Evolutionary conservation across 257 asterid species (phyloP).

Genomic region (Nicotiana sylvestris): DNA sequence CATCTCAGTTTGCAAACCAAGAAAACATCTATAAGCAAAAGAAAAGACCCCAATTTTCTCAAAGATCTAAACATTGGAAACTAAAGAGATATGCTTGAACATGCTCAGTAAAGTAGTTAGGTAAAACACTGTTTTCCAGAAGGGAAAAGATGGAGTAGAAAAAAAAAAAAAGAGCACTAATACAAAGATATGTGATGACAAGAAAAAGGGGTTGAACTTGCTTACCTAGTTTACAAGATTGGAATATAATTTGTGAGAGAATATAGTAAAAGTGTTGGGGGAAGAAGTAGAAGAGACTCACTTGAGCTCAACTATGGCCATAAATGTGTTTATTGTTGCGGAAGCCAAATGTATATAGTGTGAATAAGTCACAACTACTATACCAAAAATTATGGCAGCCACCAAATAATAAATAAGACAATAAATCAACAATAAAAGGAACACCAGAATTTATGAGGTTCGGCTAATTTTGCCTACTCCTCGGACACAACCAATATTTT

Average conservation of each 20-base stretch:
- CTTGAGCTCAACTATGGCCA: conserved; percentile 59
- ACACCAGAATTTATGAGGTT: too few relatives aligned
- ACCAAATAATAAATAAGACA: too few relatives aligned
- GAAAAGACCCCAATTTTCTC: background rate
- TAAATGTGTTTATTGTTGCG: conserved; percentile 31
- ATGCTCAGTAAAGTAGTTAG: background rate
- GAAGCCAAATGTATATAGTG: too few relatives aligned
- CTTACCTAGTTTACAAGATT: conserved; percentile 10
- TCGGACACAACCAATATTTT: too few relatives aligned
- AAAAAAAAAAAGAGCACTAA: background rate
- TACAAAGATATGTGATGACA: background rate
- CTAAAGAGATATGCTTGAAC: background rate
- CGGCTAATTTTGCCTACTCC: too few relatives aligned
- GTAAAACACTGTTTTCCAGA: background rate
- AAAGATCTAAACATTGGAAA: background rate
- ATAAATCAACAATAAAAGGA: too few relatives aligned
- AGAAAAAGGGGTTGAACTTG: background rate
- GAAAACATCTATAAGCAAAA: background rate
- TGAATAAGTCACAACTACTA: too few relatives aligned
- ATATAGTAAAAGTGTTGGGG: too few relatives aligned
- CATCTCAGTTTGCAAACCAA: background rate
- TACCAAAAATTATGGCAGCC: too few relatives aligned
- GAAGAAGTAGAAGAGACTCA: conserved; percentile 18
- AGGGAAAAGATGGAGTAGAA: too few relatives aligned
- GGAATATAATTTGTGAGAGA: background rate